Percentiles rank a stretch among this genome's conserved stretches.
Conservation (phyloP, 2,329 filamentous ascomycete species). For the Fusarium virguliforme region DNA sequence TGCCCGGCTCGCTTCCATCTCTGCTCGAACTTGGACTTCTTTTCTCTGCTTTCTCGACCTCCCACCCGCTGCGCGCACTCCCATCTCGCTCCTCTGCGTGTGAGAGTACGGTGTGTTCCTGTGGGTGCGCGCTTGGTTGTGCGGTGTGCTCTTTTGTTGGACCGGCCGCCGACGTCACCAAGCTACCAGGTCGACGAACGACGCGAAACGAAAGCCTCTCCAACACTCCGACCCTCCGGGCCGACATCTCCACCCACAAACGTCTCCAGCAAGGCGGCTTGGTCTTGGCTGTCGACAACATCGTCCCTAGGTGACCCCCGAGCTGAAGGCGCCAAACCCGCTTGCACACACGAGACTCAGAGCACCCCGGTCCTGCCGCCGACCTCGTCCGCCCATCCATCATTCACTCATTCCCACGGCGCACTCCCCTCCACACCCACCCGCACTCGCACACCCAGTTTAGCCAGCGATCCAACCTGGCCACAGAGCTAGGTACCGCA, state of each 20-base stretch:
- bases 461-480: slow-evolving; percentile 48
- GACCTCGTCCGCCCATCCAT: slow-evolving; percentile 51
- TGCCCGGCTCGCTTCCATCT: slow-evolving; percentile 17
- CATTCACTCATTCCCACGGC: slow-evolving; percentile 45
- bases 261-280: slow-evolving; percentile 50
- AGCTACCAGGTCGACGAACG: slow-evolving; percentile 47
- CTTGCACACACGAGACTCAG: slow-evolving; percentile 48
- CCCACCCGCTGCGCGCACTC: slow-evolving; percentile 19
- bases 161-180: slow-evolving; percentile 51
- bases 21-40: slow-evolving; percentile 15
- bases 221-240: slow-evolving; percentile 47
- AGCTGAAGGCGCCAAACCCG: slow-evolving; percentile 56
- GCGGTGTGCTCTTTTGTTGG: slow-evolving; percentile 44
- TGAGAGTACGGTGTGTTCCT: slow-evolving; percentile 34
- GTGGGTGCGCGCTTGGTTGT: slow-evolving; percentile 39
- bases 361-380: slow-evolving; percentile 50
- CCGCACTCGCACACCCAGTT: slow-evolving; percentile 33
- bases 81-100: slow-evolving; percentile 22
- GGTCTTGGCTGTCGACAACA: slow-evolving; percentile 47
- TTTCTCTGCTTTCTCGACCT: slow-evolving; percentile 21
- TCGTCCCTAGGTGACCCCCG: slow-evolving; percentile 43
- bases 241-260: slow-evolving; percentile 52
- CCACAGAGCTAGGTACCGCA: slow-evolving; percentile 41
- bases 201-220: slow-evolving; percentile 48
- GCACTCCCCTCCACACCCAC: slow-evolving; percentile 42